Percentiles rank a stretch among this genome's conserved stretches.
Conservation (phyloP, 2,329 filamentous ascomycete genomes). For the Fusarium anthophilum region DNA sequence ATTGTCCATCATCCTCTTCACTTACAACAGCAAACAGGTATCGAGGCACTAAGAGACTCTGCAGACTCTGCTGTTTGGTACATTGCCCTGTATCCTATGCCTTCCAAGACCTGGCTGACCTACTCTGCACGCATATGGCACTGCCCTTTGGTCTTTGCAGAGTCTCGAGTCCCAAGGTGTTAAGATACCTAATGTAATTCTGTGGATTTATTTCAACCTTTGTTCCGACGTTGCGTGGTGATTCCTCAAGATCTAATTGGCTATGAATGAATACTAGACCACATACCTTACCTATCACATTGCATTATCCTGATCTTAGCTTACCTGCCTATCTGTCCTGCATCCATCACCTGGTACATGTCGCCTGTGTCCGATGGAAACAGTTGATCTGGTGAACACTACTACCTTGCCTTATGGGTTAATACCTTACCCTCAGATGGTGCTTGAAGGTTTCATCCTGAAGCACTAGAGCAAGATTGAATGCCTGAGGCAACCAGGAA, state of each 20-base stretch:
- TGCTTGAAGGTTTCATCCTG: background rate
- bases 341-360: background rate
- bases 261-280: background rate
- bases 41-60: background rate
- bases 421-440: background rate
- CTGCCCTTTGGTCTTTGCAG: background rate
- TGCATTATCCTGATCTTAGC: background rate
- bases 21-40: background rate
- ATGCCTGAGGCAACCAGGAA: background rate
- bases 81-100: background rate
- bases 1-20: background rate
- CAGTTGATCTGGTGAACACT: background rate
- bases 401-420: too few species aligned
- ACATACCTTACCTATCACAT: background rate
- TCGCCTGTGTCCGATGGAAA: background rate
- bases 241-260: slow-evolving; percentile 1
- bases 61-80: background rate
- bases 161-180: background rate
- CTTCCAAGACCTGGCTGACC: background rate
- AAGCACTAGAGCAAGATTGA: background rate
- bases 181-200: background rate
- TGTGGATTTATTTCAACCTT: background rate
- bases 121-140: background rate
- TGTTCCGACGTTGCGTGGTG: slow-evolving; percentile 1
- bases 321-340: background rate